A percentile compares a stretch with the other conserved stretches of the same genome.
Conservation (phyloP, 495 filamentous ascomycete species). For the Mytilinidion resinicola region DNA sequence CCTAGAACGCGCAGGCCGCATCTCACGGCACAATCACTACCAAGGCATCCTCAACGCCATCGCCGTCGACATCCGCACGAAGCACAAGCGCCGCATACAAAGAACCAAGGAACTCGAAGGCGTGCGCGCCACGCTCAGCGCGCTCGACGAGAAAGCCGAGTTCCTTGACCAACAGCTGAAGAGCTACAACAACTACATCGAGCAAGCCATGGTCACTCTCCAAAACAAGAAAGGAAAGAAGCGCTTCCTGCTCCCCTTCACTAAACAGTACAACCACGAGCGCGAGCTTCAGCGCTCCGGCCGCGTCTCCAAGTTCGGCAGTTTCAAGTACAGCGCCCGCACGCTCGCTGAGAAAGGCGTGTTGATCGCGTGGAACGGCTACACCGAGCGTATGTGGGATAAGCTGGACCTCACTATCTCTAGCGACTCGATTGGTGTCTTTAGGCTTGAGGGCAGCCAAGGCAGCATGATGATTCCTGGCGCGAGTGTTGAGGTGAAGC, state of each 20-base stretch:
- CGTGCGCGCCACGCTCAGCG: constrained; percentile 72
- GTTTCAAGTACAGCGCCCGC: constrained; percentile 90
- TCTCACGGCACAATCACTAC: constrained; percentile 87
- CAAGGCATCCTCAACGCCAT: constrained; percentile 97
- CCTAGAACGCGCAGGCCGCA: constrained; percentile 75
- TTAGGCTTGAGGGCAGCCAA: constrained; percentile 83
- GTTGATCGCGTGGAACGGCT: constrained; percentile 79
- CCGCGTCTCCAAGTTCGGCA: constrained; percentile 92
- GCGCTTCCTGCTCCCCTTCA: constrained; percentile 91
- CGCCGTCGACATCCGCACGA: constrained; percentile 91
- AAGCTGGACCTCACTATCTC: constrained; percentile 89
- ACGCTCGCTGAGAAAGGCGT: constrained; percentile 90
- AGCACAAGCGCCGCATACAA: constrained; percentile 86
- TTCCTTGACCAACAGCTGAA: constrained; percentile 93
- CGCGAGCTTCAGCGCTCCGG: constrained; percentile 85
- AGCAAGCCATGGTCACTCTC: constrained; percentile 97
- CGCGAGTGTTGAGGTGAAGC: constrained; percentile 78
- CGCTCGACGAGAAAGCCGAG: constrained; percentile 82
- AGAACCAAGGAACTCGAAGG: constrained; percentile 85
- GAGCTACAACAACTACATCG: constrained; percentile 97
- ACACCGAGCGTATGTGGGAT: constrained; percentile 79
- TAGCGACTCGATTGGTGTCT: constrained; percentile 90
- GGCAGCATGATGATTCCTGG: constrained; percentile 95
- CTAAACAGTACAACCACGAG: constrained; percentile 98
- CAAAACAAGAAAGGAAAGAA: constrained; percentile 96